Percentiles rank a stretch among this genome's conserved stretches.
phyloP scores from a whole-genome alignment of 2,329 filamentous ascomycete genomes.

The Colletotrichum incanum region DNA sequence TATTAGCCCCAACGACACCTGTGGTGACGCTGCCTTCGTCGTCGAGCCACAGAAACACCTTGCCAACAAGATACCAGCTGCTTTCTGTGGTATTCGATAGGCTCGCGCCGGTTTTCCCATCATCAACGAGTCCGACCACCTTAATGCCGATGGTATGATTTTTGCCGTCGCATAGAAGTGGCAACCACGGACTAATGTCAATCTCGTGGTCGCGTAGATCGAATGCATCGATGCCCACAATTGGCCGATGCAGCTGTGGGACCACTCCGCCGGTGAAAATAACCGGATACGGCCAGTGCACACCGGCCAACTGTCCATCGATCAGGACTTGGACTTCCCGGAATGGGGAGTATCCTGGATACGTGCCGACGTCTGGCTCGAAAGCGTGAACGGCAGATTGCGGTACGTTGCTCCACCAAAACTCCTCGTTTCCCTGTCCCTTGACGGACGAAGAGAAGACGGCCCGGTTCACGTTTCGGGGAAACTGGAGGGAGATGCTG shows the following conservation, averaged over 20 bases:
- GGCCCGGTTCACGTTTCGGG: constrained; percentile 78
- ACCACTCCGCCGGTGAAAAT: constrained; percentile 88
- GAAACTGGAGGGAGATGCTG: constrained; percentile 71
- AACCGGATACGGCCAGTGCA: constrained; percentile 85
- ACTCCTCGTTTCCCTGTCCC: constrained; percentile 84
- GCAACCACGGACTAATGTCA: constrained; percentile 84
- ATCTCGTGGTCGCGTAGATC: constrained; percentile 86
- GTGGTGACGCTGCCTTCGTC: constrained; percentile 66
- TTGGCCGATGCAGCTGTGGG: constrained; percentile 82
- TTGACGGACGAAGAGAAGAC: constrained; percentile 82
- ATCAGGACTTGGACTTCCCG: constrained; percentile 86
- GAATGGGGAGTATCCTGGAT: constrained; percentile 81
- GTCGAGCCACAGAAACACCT: constrained; percentile 83
- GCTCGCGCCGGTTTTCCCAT: constrained; percentile 58
- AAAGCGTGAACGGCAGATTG: constrained; percentile 74
- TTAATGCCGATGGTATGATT: constrained; percentile 78
- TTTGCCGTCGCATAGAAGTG: constrained; percentile 76
- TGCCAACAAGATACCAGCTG: constrained; percentile 84
- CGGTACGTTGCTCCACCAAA: constrained; percentile 87
- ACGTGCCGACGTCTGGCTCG: constrained; percentile 65
- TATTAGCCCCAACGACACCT: constrained; percentile 55
- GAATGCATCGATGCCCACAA: constrained; percentile 85
- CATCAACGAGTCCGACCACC: constrained; percentile 77
- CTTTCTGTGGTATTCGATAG: constrained; percentile 71
- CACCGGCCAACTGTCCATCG: constrained; percentile 80